Base-by-base conservation (phyloP, 805 yeast genomes). In the Suhomyces prunicola region DNA sequence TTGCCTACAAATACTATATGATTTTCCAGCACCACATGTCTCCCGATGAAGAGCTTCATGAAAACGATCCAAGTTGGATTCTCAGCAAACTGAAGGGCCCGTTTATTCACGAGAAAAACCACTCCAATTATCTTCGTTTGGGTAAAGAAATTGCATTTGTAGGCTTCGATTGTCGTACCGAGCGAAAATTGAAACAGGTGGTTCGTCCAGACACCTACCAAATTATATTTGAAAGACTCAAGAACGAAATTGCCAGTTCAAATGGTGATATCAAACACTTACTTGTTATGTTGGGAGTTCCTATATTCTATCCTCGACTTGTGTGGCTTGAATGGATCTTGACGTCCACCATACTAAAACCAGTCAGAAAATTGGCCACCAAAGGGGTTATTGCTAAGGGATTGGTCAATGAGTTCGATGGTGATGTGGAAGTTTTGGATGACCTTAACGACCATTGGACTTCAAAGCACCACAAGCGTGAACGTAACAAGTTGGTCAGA, bases 381-480 rank as follows among this genome's bases (percentile, higher is more conserved):
- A 80, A 78, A 53, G 90, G 91, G 2, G 50, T 69, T 24, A 69
- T 88, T 41, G 80, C 84, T 47, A 78, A 79, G 54, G 96, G 96
- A 0, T 70, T 93, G 33, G 90, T 90, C 24, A 93, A 94, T 65
- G 94, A 89, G 60, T 93, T 92, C 63, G 97, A 92, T 66, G 97
- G 97, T 1, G 83, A 87, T 41, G 85, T 93, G 5, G 98, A 93
- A 70, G 82, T 93, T 13, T 78, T 94, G 59, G 98, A 94, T 65
- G 98, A 93, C 67, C 77, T 94, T 69, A 86, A 91, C 64, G 99
- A 93, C 67, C 98, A 93, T 72, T 93, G 99, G 99, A 91, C 97
- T 68, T 86, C 97, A 3, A 79, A 79, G 54, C 81, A 86, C 66
- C 99, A 93, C 72, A 94, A 93, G 67, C 69, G 70, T 47, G 99